Conservation (phyloP, 2,329 filamentous ascomycete species). For the Hypocreales sp. region DNA sequence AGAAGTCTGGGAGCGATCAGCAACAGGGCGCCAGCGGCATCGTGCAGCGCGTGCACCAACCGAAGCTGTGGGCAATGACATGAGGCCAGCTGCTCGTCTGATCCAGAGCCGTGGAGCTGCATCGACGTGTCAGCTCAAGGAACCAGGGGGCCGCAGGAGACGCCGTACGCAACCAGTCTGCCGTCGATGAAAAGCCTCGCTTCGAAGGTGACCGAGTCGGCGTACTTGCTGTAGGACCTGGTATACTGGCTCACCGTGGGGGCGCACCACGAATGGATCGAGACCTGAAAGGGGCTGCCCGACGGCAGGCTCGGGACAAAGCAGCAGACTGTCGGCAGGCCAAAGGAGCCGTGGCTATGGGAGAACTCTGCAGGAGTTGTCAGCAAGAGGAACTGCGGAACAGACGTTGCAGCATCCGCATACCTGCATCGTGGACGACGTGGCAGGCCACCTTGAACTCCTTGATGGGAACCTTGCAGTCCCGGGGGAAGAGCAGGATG, state of each 20-base stretch:
- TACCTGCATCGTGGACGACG: constrained; percentile 39
- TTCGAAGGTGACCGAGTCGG: constrained; percentile 45
- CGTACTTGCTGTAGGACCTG: constrained; percentile 36
- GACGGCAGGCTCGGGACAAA: constrained; percentile 51
- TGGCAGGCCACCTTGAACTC: constrained; percentile 73
- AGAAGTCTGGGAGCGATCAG: constrained; percentile 23
- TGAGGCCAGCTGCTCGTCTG: constrained; percentile 34
- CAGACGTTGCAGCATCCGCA: too few relatives aligned
- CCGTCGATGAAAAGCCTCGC: constrained; percentile 57
- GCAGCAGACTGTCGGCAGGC: constrained; percentile 52
- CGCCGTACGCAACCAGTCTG: constrained; percentile 39
- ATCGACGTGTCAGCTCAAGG: background rate
- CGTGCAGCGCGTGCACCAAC: too few relatives aligned
- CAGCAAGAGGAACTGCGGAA: too few relatives aligned
- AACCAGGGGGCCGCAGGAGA: background rate
- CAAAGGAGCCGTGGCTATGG: constrained; percentile 28
- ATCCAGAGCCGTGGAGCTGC: constrained; percentile 38
- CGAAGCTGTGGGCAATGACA: constrained; percentile 28
- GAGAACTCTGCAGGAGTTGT: constrained; percentile 33
- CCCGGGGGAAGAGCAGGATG: constrained; percentile 58
- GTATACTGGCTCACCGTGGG: constrained; percentile 44
- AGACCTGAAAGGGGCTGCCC: constrained; percentile 51
- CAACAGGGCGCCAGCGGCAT: background rate
- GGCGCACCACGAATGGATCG: constrained; percentile 57
- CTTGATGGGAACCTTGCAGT: constrained; percentile 54